Base-by-base conservation (phyloP, 768 basidiomycete species). In the Suillus alpinus region DNA sequence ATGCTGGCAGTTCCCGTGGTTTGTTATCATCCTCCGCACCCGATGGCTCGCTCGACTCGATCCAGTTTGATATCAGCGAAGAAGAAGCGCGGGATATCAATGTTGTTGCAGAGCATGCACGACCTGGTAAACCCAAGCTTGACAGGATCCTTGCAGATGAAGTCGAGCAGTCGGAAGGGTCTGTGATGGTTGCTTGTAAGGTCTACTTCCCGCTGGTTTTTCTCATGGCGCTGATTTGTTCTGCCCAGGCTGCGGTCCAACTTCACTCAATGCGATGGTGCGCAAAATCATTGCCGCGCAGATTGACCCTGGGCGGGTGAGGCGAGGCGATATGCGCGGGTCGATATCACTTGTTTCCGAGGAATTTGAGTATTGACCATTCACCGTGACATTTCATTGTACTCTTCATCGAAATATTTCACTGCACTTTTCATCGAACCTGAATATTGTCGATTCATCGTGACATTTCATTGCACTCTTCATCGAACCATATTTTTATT, bases 131-230 rank as follows among this genome's bases (percentile, higher is more conserved):
- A 67, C 91, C 91, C 29, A 85, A 81, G 65, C 67, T 92, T 43
- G 81, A 83, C 43, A 73, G 78, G 59, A 82, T 91, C 37, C 66
- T 91, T 26, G 79, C 80, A 32, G 87, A 89, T 59, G 91, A 92
- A 72, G 82, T 89, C 3, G 76, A 81, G 50, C 67, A 66, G 16
- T 80, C 87, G 34, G 67, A 73, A 62, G 88, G 88, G 18, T 76
- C 82, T 13, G 69, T 89, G 59, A 76, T 86, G 49, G 89, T 92
- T 51, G 87, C 86, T 13, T 90, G 89, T 90, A 67, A 77, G 89
- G 82, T 13, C 34, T 36, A 41, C 39, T 6, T 39, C 3, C 36
- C 10, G 18, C 50, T 72, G 26, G 65, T 12, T 26, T 14, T 51
- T 31, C 26, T 3, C 14, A 47, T 47, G 37, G 41, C 36, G 26